These are phyloP conservation scores for Euphorbia lathyris DNA, from an alignment of 345 rosid species.

Conservation along the genomic window DNA sequence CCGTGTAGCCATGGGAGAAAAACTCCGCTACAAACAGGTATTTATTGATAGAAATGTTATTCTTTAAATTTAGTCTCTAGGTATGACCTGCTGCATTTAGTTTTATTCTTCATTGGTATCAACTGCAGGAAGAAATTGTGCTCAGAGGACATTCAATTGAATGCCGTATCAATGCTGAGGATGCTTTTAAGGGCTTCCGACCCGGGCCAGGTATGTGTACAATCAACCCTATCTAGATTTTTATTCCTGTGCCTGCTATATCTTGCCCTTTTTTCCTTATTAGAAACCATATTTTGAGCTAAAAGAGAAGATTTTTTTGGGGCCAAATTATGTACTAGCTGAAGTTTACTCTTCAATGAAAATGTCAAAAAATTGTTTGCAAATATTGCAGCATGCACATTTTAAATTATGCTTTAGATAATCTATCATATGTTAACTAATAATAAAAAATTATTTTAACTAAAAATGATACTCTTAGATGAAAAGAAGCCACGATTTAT, in stretches of 20 bases:
- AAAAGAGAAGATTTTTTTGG: background rate
- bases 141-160: conserved; percentile 98
- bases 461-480: background rate
- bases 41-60: conserved; percentile 20
- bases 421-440: background rate
- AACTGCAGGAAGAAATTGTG: conserved; percentile 79
- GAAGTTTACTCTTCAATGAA: background rate
- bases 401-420: background rate
- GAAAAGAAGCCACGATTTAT: background rate
- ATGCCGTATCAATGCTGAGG: conserved; percentile 98
- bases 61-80: background rate
- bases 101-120: conserved; percentile 5
- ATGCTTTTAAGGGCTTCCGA: conserved; percentile 92
- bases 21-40: conserved; percentile 85
- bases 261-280: background rate
- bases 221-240: background rate
- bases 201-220: conserved; percentile 85
- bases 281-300: background rate
- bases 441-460: too few relatives aligned
- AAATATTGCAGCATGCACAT: background rate
- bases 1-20: conserved; percentile 96
- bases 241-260: background rate
- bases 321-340: background rate
- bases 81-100: background rate
- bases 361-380: too few relatives aligned